Evolutionary conservation across 2,329 filamentous ascomycete genomes (phyloP).

Genomic region (Exophiala xenobiotica): DNA sequence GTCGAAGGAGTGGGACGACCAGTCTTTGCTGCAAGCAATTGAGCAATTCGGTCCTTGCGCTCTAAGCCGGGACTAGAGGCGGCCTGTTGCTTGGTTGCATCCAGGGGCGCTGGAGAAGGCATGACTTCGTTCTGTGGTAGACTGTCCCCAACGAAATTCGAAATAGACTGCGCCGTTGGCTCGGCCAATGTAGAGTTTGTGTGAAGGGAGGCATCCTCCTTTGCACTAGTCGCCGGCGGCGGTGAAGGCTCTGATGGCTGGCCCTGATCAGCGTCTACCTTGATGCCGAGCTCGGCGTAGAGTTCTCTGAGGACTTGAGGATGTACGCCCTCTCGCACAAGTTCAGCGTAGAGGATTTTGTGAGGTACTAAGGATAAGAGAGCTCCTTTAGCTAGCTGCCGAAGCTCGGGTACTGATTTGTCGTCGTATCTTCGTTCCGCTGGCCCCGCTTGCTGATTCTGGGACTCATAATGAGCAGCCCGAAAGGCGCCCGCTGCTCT

Average conservation of each 20-base stretch:
- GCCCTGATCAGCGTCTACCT: constrained; percentile 24
- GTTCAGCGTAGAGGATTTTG: constrained; percentile 71
- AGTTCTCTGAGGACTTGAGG: constrained; percentile 60
- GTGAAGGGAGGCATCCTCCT: neutral
- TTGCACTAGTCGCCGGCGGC: neutral
- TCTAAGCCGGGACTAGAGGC: constrained; percentile 53
- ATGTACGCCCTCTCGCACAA: constrained; percentile 72
- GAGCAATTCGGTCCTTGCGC: constrained; percentile 73
- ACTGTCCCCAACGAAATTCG: neutral
- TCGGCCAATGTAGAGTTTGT: no score
- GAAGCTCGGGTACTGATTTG: constrained; percentile 40
- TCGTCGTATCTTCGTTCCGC: constrained; percentile 21
- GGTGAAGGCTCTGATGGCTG: neutral
- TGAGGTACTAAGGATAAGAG: constrained; percentile 62
- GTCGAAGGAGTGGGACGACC: constrained; percentile 46
- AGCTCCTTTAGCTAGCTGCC: constrained; percentile 60
- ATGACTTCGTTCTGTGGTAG: neutral
- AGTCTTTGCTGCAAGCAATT: constrained; percentile 70
- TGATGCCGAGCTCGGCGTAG: constrained; percentile 67
- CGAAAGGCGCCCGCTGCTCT: constrained; percentile 6
- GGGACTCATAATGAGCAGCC: neutral
- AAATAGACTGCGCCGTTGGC: no score
- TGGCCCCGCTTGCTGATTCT: neutral
- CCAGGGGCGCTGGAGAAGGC: constrained; percentile 4
- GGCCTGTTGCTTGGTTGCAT: constrained; percentile 27